A percentile compares a stretch with the other conserved stretches of the same genome.
Conservation (phyloP, 176 grass and related monocot genomes). For the Metroxylon sagu region DNA sequence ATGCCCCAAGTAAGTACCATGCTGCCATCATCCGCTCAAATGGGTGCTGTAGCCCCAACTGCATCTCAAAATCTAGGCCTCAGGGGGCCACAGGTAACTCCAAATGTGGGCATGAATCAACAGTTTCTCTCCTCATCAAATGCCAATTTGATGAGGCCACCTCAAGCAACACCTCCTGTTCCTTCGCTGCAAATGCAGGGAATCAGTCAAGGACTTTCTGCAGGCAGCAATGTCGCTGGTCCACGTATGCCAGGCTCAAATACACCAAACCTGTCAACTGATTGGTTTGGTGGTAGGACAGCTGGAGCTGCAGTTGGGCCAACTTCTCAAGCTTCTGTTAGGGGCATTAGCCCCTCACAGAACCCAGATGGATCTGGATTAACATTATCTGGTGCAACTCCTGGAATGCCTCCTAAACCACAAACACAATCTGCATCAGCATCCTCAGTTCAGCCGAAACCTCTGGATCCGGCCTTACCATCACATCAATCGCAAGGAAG, state of each 20-base stretch:
- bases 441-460: slow-evolving; percentile 47
- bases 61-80: slow-evolving; percentile 41
- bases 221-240: slow-evolving; percentile 37
- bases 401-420: slow-evolving; percentile 34
- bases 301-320: slow-evolving; percentile 30
- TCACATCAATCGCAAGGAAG: slow-evolving; percentile 48
- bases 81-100: slow-evolving; percentile 32
- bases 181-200: slow-evolving; percentile 31
- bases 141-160: slow-evolving; percentile 48
- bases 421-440: slow-evolving; percentile 40
- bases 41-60: slow-evolving; percentile 28
- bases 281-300: slow-evolving; percentile 52
- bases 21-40: slow-evolving; percentile 36
- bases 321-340: slow-evolving; percentile 32
- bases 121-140: slow-evolving; percentile 38
- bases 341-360: slow-evolving; percentile 29
- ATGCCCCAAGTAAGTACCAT: slow-evolving; percentile 19
- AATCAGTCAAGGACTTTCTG: slow-evolving; percentile 37
- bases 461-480: slow-evolving; percentile 32
- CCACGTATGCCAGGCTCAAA: slow-evolving; percentile 18
- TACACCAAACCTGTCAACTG: slow-evolving; percentile 25
- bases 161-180: slow-evolving; percentile 24
- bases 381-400: slow-evolving; percentile 33
- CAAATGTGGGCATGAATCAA: slow-evolving; percentile 58
- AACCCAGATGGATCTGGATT: slow-evolving; percentile 44